These are phyloP conservation scores for Pyricularia sp. DNA, from an alignment of 2,329 filamentous ascomycete species.

Conservation along the genomic window DNA sequence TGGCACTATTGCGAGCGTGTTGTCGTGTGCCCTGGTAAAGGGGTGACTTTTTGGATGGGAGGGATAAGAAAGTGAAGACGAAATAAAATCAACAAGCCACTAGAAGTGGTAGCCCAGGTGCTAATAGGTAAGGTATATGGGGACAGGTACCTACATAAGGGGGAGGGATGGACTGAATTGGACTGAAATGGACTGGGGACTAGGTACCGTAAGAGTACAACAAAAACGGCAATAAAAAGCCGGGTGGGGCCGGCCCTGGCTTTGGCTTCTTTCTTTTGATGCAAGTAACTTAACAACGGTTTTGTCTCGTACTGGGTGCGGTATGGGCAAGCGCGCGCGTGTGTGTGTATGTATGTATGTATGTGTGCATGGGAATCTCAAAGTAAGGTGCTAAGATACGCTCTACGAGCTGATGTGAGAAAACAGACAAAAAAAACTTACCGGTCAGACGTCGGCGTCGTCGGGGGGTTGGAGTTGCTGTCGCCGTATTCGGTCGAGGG, in stretches of 20 bases:
- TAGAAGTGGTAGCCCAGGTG: neutral
- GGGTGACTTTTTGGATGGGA: neutral
- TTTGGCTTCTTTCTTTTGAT: neutral
- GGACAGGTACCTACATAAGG: neutral
- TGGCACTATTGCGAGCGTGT: neutral
- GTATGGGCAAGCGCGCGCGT: too few species aligned
- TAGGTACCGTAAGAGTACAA: neutral
- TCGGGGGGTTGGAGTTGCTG: neutral
- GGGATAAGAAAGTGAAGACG: neutral
- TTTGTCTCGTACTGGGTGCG: neutral
- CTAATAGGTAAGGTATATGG: neutral
- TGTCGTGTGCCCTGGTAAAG: neutral
- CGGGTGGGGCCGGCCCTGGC: neutral
- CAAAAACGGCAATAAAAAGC: neutral
- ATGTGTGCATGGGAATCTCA: neutral
- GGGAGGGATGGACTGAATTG: neutral
- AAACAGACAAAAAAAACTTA: conserved; percentile 9
- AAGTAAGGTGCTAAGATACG: conserved; percentile 19
- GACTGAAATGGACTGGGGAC: neutral
- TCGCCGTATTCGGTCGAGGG: neutral
- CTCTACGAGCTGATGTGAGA: conserved; percentile 32
- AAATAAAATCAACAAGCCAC: neutral
- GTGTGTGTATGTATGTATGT: neutral
- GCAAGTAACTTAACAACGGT: neutral
- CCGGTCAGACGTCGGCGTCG: conserved; percentile 8